Conservation (phyloP, 2,329 filamentous ascomycete species). For the Microascus cirrosus region DNA sequence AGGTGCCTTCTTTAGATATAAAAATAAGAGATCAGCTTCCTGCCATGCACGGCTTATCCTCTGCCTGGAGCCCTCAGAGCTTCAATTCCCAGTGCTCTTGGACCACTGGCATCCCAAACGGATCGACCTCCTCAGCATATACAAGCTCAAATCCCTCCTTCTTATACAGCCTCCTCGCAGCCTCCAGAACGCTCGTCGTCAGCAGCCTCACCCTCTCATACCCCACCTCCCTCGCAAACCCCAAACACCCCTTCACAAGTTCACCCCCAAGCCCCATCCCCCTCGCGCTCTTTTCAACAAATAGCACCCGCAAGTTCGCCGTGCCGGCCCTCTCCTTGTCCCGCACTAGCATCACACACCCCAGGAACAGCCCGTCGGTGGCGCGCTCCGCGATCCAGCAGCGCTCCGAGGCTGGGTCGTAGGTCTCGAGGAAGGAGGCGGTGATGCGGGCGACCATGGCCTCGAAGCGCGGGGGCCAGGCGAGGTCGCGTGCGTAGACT, state of each 20-base stretch:
- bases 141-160: conserved; percentile 10
- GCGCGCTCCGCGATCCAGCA: conserved; percentile 16
- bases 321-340: conserved; percentile 6
- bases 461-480: conserved; percentile 11
- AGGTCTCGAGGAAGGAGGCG: conserved; percentile 14
- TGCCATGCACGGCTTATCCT: no score
- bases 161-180: conserved; percentile 11
- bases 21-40: no score
- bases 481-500: conserved; percentile 11
- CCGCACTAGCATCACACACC: conserved; percentile 13
- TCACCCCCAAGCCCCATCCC: conserved; percentile 10
- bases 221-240: conserved; percentile 10
- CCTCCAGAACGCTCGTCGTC: conserved; percentile 10
- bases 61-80: background rate
- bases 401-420: conserved; percentile 12
- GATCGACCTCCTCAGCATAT: background rate
- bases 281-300: conserved; percentile 12
- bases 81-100: conserved; percentile 8
- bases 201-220: conserved; percentile 9
- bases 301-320: conserved; percentile 13
- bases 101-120: background rate
- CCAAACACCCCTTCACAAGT: conserved; percentile 9
- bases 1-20: no score
- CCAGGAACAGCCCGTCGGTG: conserved; percentile 10
- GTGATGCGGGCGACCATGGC: conserved; percentile 11